Percentiles rank a stretch among this genome's conserved stretches.
These are phyloP conservation scores for Byssoonygena ceratinophila DNA, from an alignment of 2,329 filamentous ascomycete genomes.

Conservation along the genomic window DNA sequence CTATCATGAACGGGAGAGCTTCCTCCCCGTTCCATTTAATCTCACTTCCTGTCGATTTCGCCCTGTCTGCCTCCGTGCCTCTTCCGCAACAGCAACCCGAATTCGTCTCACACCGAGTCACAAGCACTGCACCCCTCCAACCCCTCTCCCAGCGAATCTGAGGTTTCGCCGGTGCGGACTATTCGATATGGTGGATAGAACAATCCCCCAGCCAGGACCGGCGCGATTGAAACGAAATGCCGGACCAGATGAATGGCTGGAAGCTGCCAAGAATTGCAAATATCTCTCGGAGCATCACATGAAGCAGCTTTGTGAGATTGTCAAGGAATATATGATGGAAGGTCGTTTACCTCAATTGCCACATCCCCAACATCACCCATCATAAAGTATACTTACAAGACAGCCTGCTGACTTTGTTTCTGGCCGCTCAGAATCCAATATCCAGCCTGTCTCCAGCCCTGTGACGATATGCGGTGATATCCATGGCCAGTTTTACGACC, in stretches of 20 bases:
- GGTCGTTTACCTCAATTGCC: slow-evolving; percentile 43
- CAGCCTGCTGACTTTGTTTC: not conserved
- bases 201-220: slow-evolving; percentile 79
- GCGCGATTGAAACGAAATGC: slow-evolving; percentile 74
- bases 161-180: no score
- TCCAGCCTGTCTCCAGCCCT: slow-evolving; percentile 92
- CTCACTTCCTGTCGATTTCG: no score
- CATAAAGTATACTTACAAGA: not conserved
- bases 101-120: no score
- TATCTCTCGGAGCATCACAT: slow-evolving; percentile 92
- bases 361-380: not conserved
- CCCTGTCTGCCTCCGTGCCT: no score
- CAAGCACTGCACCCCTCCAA: no score
- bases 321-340: slow-evolving; percentile 98
- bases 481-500: slow-evolving; percentile 96
- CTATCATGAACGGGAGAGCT: not conserved
- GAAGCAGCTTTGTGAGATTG: slow-evolving; percentile 98
- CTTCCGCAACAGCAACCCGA: not conserved
- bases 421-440: slow-evolving; percentile 69
- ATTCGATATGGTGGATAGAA: slow-evolving; percentile 35
- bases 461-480: slow-evolving; percentile 99
- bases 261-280: slow-evolving; percentile 92
- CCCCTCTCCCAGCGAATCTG: not conserved
- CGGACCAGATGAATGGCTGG: slow-evolving; percentile 89
- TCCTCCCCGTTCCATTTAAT: not conserved